A percentile compares a stretch with the other conserved stretches of the same genome.
Evolutionary conservation across 768 basidiomycete species (phyloP).

Genomic region (Kwoniella newhampshirensis): DNA sequence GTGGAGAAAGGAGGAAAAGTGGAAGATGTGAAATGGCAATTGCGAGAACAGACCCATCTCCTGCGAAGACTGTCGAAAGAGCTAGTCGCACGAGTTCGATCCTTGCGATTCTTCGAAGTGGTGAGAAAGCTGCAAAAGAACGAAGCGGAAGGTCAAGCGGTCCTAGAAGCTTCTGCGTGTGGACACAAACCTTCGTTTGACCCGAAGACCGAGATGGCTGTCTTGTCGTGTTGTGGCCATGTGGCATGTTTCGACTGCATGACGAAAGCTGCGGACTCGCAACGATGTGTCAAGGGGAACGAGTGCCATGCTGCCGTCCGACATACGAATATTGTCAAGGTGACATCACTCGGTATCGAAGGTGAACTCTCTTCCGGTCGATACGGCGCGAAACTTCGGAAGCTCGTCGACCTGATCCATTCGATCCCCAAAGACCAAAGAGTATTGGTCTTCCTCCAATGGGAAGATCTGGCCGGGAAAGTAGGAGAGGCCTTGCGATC

Average conservation of each 20-base stretch:
- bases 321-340: constrained; percentile 52
- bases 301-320: constrained; percentile 77
- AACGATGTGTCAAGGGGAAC: constrained; percentile 75
- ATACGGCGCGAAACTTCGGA: constrained; percentile 53
- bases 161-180: constrained; percentile 45
- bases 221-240: constrained; percentile 90
- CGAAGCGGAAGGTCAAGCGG: constrained; percentile 59
- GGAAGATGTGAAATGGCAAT: constrained; percentile 67
- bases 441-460: constrained; percentile 92
- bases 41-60: constrained; percentile 82
- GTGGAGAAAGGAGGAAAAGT: constrained; percentile 61
- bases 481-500: constrained; percentile 76
- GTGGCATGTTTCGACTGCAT: constrained; percentile 78
- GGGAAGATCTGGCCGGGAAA: constrained; percentile 87
- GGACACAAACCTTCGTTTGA: constrained; percentile 57
- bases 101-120: constrained; percentile 85
- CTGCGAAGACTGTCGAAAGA: constrained; percentile 83
- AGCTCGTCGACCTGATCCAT: constrained; percentile 72
- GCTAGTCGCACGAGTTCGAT: constrained; percentile 82
- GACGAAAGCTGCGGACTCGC: constrained; percentile 66
- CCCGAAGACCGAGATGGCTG: constrained; percentile 58
- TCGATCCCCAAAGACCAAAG: constrained; percentile 76
- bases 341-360: constrained; percentile 47
- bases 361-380: constrained; percentile 41
- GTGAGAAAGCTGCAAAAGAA: constrained; percentile 82